Conservation (phyloP, 306 rosid genomes). For the Sicyos edulis region DNA sequence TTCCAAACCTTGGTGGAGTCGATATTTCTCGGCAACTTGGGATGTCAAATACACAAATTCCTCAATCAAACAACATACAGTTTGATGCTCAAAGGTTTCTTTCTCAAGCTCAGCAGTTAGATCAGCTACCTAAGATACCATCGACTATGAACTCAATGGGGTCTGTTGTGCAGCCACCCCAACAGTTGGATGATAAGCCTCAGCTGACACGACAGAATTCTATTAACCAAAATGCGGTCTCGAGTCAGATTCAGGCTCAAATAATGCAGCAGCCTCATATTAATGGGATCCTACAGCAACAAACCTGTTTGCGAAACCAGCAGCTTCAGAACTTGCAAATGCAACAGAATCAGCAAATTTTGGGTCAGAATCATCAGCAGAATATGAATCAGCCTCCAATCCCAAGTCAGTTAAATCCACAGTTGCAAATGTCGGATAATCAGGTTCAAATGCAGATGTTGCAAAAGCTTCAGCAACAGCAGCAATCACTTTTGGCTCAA, state of each 20-base stretch:
- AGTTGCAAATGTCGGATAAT: constrained; percentile 59
- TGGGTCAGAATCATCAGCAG: constrained; percentile 60
- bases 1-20: constrained; percentile 57
- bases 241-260: constrained; percentile 61
- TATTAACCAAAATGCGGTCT: constrained; percentile 50
- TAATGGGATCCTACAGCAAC: constrained; percentile 42
- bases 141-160: constrained; percentile 44
- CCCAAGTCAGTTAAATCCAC: constrained; percentile 61
- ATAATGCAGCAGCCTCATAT: constrained; percentile 64
- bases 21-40: constrained; percentile 73
- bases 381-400: constrained; percentile 39
- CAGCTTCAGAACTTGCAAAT: constrained; percentile 51
- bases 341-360: constrained; percentile 47
- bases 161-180: constrained; percentile 46
- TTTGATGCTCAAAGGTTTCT: constrained; percentile 55
- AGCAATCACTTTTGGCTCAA: constrained; percentile 57
- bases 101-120: constrained; percentile 69
- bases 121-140: constrained; percentile 57
- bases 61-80: constrained; percentile 56
- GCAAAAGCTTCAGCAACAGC: constrained; percentile 80
- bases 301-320: constrained; percentile 49
- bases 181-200: constrained; percentile 49
- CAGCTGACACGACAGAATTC: constrained; percentile 49
- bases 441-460: constrained; percentile 64
- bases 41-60: constrained; percentile 49